Evolutionary conservation across 441 rosid genomes (phyloP).

Genomic region (Gossypium armourianum): DNA sequence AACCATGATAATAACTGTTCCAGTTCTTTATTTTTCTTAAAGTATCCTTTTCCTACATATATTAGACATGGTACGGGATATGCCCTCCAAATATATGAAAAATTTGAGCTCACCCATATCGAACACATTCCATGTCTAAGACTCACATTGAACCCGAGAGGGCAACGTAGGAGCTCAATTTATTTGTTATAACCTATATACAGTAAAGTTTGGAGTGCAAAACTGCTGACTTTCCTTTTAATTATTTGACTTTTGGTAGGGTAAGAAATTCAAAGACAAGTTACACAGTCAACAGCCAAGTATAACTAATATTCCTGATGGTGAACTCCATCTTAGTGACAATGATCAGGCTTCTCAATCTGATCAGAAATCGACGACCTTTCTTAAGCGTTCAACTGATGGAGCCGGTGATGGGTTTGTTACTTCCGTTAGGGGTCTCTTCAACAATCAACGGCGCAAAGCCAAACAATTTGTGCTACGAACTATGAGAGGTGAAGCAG

Average conservation of each 20-base stretch:
- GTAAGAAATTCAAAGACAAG: constrained; percentile 92
- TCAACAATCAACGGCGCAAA: constrained; percentile 81
- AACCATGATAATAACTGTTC: background rate
- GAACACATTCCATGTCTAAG: background rate
- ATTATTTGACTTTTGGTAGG: constrained; percentile 42
- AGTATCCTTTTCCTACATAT: background rate
- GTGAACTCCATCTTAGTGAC: constrained; percentile 60
- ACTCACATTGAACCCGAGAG: background rate
- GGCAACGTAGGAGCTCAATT: background rate
- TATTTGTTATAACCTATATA: background rate
- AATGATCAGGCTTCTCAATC: constrained; percentile 56
- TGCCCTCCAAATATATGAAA: background rate
- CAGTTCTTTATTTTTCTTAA: background rate
- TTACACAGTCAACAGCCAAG: constrained; percentile 38
- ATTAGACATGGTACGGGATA: background rate
- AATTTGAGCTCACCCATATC: background rate
- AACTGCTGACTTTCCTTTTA: background rate
- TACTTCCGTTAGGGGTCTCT: constrained; percentile 81
- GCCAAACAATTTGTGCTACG: constrained; percentile 89
- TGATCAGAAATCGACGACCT: constrained; percentile 57
- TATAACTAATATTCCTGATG: constrained; percentile 42
- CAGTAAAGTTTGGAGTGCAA: background rate
- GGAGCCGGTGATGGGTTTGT: constrained; percentile 99
- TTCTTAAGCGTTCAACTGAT: constrained; percentile 67
- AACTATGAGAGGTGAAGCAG: constrained; percentile 95